Evolutionary conservation across 2,329 filamentous ascomycete genomes (phyloP).

Genomic region (Pseudocercospora vitis): DNA sequence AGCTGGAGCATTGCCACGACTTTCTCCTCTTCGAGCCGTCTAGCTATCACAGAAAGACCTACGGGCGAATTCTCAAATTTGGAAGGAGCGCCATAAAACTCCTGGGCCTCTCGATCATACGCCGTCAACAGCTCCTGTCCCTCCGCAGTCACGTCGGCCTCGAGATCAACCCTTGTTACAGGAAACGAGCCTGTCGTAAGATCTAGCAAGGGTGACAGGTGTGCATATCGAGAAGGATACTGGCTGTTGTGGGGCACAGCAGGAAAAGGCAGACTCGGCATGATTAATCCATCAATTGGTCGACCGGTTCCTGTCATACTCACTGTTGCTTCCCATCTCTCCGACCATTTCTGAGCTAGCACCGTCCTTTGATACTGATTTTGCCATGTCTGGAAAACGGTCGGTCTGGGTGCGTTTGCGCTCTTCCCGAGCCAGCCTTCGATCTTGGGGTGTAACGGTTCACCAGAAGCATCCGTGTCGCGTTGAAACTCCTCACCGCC

Average conservation of each 20-base stretch:
- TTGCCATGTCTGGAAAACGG: constrained; percentile 21
- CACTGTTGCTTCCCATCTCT: constrained; percentile 19
- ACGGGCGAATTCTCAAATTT: constrained; percentile 53
- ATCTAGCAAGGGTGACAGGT: constrained; percentile 18
- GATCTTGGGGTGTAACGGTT: constrained; percentile 13
- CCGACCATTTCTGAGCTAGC: constrained; percentile 19
- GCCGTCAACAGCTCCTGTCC: constrained; percentile 16
- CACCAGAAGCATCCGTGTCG: constrained; percentile 16
- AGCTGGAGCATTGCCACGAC: constrained; percentile 44
- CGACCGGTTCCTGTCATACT: constrained; percentile 14
- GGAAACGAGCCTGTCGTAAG: constrained; percentile 22
- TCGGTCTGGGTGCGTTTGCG: constrained; percentile 14
- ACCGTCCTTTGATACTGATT: constrained; percentile 14
- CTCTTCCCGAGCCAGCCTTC: constrained; percentile 15
- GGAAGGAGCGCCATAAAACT: constrained; percentile 9
- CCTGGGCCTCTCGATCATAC: constrained; percentile 15
- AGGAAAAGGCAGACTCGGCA: constrained; percentile 20
- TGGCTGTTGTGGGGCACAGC: constrained; percentile 19
- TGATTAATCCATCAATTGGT: constrained; percentile 23
- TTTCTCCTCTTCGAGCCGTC: constrained; percentile 57
- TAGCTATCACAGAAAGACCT: constrained; percentile 55
- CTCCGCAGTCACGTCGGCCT: constrained; percentile 12
- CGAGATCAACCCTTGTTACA: constrained; percentile 25
- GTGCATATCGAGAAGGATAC: constrained; percentile 17
- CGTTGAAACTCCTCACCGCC: constrained; percentile 22